Base-by-base conservation (phyloP, 768 basidiomycete genomes). In the Trametes gibbosa region DNA sequence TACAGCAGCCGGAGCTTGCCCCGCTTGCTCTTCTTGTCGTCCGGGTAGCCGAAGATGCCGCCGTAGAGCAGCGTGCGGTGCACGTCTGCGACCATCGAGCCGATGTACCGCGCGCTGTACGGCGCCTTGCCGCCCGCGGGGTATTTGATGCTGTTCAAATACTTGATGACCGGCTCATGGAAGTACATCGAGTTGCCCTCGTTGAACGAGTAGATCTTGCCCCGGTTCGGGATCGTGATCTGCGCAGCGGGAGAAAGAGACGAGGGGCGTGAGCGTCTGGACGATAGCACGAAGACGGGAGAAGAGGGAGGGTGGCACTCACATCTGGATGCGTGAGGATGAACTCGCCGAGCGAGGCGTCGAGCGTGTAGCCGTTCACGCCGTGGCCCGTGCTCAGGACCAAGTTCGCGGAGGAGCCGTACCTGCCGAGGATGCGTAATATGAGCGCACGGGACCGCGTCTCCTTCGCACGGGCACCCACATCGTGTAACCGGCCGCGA, bases 131-230 rank as follows among this genome's bases (percentile, higher is more conserved):
- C 86, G 49, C 82, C 73, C 45, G 83, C 71, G 1, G 96, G 95
- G 72, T 82, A 94, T 75, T 99, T 96, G 82, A 96, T 92, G 63
- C 89, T 90, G 62, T 91, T 86, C 59, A 96, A 83, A 75, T 96
- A 96, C 42, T 85, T 83, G 50, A 75, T 76, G 48, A 92, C 90
- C 17, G 90, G 94, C 47, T 83, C 74, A 73, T 95, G 78, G 79
- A 97, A 98, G 77, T 95, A 95, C 82, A 92, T 80, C 32, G 94
- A 84, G 78, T 99, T 99, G 61, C 97, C 97, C 77, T 99, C 97
- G 73, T 99, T 99, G 82, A 98, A 96, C 3, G 95, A 98, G 78
- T 99, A 99, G 70, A 99, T 99, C 78, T 98, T 98, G 65, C 97
- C 97, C 50, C 97, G 87, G 10, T 85, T 64, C 7, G 97, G 97